A percentile compares a stretch with the other conserved stretches of the same genome.
Conservation (phyloP, 495 filamentous ascomycete genomes). For the Platismatia glauca region DNA sequence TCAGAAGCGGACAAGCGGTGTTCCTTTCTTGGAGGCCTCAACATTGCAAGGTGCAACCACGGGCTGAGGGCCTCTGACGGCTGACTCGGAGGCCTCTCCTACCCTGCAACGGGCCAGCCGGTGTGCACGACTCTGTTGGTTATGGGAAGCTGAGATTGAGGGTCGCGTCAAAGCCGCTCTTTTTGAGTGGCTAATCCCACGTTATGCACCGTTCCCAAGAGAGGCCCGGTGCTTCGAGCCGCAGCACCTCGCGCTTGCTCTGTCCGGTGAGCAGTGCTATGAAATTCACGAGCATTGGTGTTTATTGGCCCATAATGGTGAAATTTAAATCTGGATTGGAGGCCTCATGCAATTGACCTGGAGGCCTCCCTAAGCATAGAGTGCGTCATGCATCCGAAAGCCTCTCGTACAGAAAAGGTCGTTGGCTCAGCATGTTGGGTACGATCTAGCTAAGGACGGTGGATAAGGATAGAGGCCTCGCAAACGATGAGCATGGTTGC, state of each 20-base stretch:
- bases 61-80: too few relatives aligned
- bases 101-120: too few relatives aligned
- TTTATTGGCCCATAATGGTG: not conserved
- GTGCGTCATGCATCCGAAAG: not conserved
- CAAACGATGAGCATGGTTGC: not conserved
- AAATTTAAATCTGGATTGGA: not conserved
- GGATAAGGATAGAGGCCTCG: not conserved
- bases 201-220: too few relatives aligned
- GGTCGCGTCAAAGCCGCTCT: not conserved
- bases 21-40: too few relatives aligned
- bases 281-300: not conserved
- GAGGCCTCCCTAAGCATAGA: not conserved
- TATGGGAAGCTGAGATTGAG: not conserved
- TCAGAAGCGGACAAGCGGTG: too few relatives aligned
- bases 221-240: not conserved
- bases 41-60: too few relatives aligned
- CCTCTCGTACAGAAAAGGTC: not conserved
- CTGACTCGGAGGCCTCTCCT: too few relatives aligned
- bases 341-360: not conserved
- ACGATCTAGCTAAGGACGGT: not conserved
- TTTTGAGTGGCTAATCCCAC: not conserved
- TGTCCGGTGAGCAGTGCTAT: not conserved
- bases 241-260: not conserved
- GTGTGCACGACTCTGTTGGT: too few relatives aligned
- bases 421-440: not conserved